phyloP scores from a whole-genome alignment of 495 filamentous ascomycete genomes.

The Xylaria palmicola region DNA sequence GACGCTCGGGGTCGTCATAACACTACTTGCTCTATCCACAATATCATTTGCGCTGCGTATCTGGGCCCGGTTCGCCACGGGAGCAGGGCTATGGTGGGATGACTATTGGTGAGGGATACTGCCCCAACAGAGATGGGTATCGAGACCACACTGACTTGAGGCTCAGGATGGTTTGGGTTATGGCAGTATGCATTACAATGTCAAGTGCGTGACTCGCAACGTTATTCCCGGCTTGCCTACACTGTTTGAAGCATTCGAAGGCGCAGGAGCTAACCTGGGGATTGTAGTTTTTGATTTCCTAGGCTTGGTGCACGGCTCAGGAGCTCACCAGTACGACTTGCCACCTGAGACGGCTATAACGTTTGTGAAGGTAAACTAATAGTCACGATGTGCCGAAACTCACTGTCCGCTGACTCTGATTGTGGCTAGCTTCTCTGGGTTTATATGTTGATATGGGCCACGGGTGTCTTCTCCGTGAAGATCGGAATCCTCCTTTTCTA shows the following conservation, averaged over 20 bases:
- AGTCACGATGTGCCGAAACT: constrained; percentile 14
- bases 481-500: constrained; percentile 46
- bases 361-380: constrained; percentile 16
- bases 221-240: background rate
- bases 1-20: constrained; percentile 21
- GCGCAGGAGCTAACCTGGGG: background rate
- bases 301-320: constrained; percentile 17
- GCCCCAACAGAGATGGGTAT: background rate
- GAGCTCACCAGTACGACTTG: constrained; percentile 14
- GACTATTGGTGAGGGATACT: constrained; percentile 30
- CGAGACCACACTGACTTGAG: background rate
- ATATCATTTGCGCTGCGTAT: constrained; percentile 23
- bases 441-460: constrained; percentile 42
- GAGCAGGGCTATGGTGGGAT: constrained; percentile 40
- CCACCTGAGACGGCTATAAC: constrained; percentile 24
- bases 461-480: constrained; percentile 32
- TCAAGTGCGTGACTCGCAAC: background rate
- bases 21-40: constrained; percentile 18
- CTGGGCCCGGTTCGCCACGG: constrained; percentile 18
- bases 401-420: background rate
- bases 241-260: too few species aligned
- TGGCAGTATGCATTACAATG: constrained; percentile 27
- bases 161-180: constrained; percentile 32
- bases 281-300: constrained; percentile 12
- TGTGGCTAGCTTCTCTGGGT: constrained; percentile 37